phyloP scores from a whole-genome alignment of 768 basidiomycete species.

The Mycena sanguinolenta region DNA sequence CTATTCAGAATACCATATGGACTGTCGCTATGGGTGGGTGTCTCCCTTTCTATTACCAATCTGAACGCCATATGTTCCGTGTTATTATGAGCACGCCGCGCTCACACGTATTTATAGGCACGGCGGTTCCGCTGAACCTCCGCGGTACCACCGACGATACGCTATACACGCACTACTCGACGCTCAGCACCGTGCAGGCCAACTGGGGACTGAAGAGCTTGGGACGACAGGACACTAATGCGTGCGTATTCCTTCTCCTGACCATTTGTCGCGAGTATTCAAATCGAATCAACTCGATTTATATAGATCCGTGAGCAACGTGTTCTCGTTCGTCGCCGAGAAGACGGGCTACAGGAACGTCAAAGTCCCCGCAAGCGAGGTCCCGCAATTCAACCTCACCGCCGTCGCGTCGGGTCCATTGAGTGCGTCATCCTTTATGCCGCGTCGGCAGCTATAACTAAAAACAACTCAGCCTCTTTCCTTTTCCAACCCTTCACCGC shows the following conservation, averaged over 20 bases:
- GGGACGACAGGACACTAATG: slow-evolving; percentile 70
- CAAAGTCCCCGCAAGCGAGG: background rate
- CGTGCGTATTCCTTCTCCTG: slow-evolving; percentile 35
- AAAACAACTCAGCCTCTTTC: background rate
- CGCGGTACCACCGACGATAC: slow-evolving; percentile 61
- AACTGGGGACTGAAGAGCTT: slow-evolving; percentile 76
- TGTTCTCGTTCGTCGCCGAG: slow-evolving; percentile 65
- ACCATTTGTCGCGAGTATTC: too few relatives aligned
- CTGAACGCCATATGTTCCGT: background rate
- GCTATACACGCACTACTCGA: slow-evolving; percentile 75
- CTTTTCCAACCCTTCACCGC: background rate
- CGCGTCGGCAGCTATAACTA: background rate
- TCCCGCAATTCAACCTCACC: slow-evolving; percentile 16
- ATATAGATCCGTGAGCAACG: slow-evolving; percentile 54
- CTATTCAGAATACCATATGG: slow-evolving; percentile 62
- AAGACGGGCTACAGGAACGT: slow-evolving; percentile 56
- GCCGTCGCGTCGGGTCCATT: slow-evolving; percentile 10
- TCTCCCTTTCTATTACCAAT: background rate
- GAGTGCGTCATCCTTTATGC: background rate
- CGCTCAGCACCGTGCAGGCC: slow-evolving; percentile 66
- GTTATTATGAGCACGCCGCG: background rate
- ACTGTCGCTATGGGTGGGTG: slow-evolving; percentile 40
- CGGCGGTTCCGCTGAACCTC: slow-evolving; percentile 57
- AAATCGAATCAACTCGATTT: too few relatives aligned
- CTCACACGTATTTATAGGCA: slow-evolving; percentile 47